Base-by-base conservation (phyloP, 1,139 yeast genomes). In the Scheffersomyces illinoinensis region DNA sequence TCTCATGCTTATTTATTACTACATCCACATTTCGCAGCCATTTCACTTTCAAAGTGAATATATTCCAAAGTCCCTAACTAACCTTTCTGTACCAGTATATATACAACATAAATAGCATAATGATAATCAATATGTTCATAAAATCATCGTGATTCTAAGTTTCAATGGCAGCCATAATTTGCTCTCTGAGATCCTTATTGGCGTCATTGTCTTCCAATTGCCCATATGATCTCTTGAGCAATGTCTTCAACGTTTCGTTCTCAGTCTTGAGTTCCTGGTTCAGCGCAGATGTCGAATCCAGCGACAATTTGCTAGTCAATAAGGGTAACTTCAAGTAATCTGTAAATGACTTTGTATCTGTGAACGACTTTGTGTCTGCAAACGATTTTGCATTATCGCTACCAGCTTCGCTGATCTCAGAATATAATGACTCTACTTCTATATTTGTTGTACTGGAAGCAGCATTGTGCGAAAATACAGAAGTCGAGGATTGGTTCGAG, bases 401-500 rank as follows among this genome's bases (percentile, higher is more conserved):
- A 49, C 66, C 65, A 39, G 59, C 60, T 17, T 68, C 73, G 57
- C 73, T 70, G 48, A 66, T 60, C 46, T 71, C 75, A 1, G 78
- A 74, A 59, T 74, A 75, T 14, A 75, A 71, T 1, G 78, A 74
- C n/a, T 74, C 78, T 47, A 68, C 56, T 57, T 75, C 79, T 19
- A 57, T 53, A 17, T 53, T 59, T 62, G 53, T 55, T 62, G 52
- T 50, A 48, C 53, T 56, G 43, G 46, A 52, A 8, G 33, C 24
- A 12, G 47, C 52, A 47, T 52, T 51, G 20, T 51, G 57, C 50
- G 70, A 67, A 55, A 68, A 70, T 51, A 66, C 67, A 8, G 76
- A 72, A 24, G 66, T 59, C 8, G 69, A 60, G 2, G 75, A 70
- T 21, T 66, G 65, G 55, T 65, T 66, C 49, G 67, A 47, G 4